Base-by-base conservation (phyloP, 176 grass and related monocot species). In the Carex littledalei region DNA sequence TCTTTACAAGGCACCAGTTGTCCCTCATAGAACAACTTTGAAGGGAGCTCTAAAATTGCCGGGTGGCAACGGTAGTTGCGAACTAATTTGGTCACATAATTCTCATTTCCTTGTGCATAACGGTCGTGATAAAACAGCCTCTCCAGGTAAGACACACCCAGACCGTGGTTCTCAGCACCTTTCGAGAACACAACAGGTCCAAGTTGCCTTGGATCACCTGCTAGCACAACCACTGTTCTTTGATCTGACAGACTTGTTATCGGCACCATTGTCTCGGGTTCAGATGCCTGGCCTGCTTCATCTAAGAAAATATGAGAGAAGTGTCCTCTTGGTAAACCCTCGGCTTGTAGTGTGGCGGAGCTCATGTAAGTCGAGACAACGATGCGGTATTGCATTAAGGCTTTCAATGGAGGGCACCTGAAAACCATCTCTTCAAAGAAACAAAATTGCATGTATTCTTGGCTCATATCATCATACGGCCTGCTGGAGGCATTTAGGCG, bases 251-350 rank as follows among this genome's bases (percentile, higher is more conserved):
- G 66, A 47, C 84, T 80, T 0, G 91, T 90, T 70, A 98, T 62
- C n/a, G 93, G 95, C 81, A 95, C 72, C 91, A 98, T 93, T 2
- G 89, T 87, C 70, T 95, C 95, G 57, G 95, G 95, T 88, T 98
- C 95, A 88, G 93, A 98, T 67, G 87, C 87, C 91, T 98, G 95
- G 72, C 93, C 90, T 20, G 93, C 91, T 81, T 94, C 92, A 87
- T 98, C 95, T 84, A 98, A 85, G 81, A 98, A 93, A 85, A 98
- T 90, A 77, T 98, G 95, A 50, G 95, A 93, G 77, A 98, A 98
- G 84, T 95, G 93, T 2, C 95, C 93, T 29, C 34, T 81, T 7
- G 18, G 62, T 86, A 98, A 90, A 75, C 91, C 95, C 86, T 93
- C 91, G 3, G 91, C 65, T 81, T 92, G 92, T 58, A 98, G 84